Evolutionary conservation across 257 asterid genomes (phyloP).

Genomic region (Solanum tarapatanum): DNA sequence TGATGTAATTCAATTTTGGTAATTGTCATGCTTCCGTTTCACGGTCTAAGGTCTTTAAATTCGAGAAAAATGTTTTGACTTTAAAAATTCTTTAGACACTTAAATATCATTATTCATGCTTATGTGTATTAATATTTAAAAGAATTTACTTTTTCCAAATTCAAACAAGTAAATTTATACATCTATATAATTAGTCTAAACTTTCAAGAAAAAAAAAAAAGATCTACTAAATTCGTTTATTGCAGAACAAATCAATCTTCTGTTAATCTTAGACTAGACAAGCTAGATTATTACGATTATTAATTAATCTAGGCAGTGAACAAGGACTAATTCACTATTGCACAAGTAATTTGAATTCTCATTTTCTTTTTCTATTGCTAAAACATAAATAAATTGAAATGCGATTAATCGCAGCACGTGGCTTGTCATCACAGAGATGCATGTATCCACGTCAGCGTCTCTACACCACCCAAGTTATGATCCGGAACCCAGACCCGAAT

Average conservation of each 20-base stretch:
- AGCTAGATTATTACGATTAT: too few species aligned
- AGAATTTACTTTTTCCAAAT: too few species aligned
- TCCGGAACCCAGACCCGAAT: background rate
- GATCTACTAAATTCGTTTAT: too few species aligned
- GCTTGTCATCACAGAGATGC: background rate
- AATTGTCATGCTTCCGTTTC: background rate
- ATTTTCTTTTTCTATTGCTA: background rate
- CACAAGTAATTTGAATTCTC: background rate
- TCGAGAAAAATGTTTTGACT: background rate
- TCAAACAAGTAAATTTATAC: background rate
- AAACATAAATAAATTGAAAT: background rate
- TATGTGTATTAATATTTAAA: too few species aligned
- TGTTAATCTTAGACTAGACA: too few species aligned
- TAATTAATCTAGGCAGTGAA: background rate
- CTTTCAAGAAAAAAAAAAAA: too few species aligned
- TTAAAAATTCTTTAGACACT: too few species aligned
- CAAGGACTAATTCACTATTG: background rate
- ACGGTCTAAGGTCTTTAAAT: background rate
- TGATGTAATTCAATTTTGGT: background rate
- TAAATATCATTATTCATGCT: too few species aligned
- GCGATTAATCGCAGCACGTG: background rate
- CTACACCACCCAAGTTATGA: background rate
- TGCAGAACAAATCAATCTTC: too few species aligned
- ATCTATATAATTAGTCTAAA: too few species aligned
- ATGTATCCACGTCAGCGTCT: constrained; percentile 7